phyloP scores from a whole-genome alignment of 2,329 filamentous ascomycete genomes.

The Fusarium kyushuense region DNA sequence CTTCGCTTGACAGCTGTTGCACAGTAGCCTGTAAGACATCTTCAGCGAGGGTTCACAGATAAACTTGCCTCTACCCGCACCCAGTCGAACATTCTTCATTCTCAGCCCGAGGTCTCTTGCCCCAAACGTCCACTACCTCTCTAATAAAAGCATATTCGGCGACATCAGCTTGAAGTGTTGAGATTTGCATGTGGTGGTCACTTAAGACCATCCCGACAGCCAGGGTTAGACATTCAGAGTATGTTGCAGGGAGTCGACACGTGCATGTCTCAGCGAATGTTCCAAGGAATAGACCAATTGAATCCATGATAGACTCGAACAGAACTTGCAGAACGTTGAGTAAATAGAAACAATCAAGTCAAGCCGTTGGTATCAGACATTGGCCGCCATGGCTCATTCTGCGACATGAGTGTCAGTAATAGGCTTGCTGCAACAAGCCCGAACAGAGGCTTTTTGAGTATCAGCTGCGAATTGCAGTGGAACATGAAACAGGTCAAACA shows the following conservation, averaged over 20 bases:
- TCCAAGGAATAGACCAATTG: neutral
- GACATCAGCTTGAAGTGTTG: slow-evolving; percentile 18
- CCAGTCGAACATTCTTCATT: slow-evolving; percentile 19
- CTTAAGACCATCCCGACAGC: slow-evolving; percentile 30
- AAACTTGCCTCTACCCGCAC: slow-evolving; percentile 31
- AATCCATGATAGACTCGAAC: slow-evolving; percentile 9
- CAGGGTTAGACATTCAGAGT: slow-evolving; percentile 18
- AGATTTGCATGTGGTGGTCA: slow-evolving; percentile 21
- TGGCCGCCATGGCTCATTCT: neutral
- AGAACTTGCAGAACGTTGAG: slow-evolving; percentile 7
- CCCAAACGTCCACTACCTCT: slow-evolving; percentile 9
- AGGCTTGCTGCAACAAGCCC: neutral
- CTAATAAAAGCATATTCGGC: slow-evolving; percentile 8
- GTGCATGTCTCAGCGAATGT: slow-evolving; percentile 36
- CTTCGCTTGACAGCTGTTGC: slow-evolving; percentile 44
- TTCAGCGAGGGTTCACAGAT: slow-evolving; percentile 36
- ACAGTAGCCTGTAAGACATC: slow-evolving; percentile 40
- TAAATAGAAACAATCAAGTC: neutral
- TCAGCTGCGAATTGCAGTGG: neutral
- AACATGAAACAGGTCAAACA: slow-evolving; percentile 15
- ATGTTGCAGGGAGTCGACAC: slow-evolving; percentile 32
- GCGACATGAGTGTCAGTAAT: neutral
- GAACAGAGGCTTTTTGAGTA: neutral
- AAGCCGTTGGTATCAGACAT: neutral
- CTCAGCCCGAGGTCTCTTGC: slow-evolving; percentile 12